phyloP scores from a whole-genome alignment of 345 rosid genomes.

The Brassica nigra region DNA sequence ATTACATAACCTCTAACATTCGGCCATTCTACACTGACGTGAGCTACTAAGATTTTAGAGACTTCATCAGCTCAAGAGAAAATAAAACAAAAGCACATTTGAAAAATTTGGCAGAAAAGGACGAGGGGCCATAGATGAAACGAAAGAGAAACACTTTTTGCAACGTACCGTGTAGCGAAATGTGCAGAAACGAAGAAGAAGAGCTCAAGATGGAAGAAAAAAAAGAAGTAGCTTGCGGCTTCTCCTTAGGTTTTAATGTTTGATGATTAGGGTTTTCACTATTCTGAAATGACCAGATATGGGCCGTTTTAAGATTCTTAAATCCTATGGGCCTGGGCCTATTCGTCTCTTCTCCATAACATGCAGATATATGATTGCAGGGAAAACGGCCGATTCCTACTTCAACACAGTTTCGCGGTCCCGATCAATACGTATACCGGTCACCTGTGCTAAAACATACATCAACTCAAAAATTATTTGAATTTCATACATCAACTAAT shows the following conservation, averaged over 20 bases:
- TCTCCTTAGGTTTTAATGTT: constrained; percentile 29
- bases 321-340: constrained; percentile 8
- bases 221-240: constrained; percentile 34
- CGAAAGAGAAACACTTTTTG: not conserved
- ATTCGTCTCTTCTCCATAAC: not conserved
- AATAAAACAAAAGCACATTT: no score
- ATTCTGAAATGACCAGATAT: not conserved
- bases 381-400: no score
- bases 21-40: not conserved
- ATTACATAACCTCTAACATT: not conserved
- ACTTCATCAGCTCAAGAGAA: not conserved
- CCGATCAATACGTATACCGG: no score
- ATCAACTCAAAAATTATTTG: no score
- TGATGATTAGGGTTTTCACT: constrained; percentile 37
- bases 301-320: constrained; percentile 8
- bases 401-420: no score
- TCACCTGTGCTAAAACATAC: no score
- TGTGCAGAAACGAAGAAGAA: constrained; percentile 31
- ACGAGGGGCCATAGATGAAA: not conserved
- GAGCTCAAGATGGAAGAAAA: constrained; percentile 2
- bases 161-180: constrained; percentile 28
- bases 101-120: not conserved
- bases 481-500: no score
- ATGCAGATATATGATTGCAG: not conserved
- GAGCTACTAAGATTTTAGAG: not conserved